These are phyloP conservation scores for Penicillium macrosclerotiorum DNA, from an alignment of 495 filamentous ascomycete species.

Conservation along the genomic window DNA sequence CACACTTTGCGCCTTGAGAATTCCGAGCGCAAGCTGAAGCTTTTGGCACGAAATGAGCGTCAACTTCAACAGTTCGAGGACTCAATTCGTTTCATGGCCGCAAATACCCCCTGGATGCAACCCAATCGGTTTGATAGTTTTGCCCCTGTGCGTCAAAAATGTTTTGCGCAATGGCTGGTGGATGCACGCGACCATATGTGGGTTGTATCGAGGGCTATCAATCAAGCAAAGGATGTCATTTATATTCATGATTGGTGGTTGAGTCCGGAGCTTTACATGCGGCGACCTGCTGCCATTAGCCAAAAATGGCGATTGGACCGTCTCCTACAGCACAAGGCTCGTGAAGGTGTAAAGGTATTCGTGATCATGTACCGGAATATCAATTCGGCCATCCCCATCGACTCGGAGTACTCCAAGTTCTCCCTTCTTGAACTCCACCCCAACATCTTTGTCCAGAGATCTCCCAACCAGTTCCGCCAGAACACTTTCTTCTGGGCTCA, in stretches of 20 bases:
- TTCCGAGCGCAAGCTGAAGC: slow-evolving; percentile 81
- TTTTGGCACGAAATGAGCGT: slow-evolving; percentile 90
- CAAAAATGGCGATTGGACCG: slow-evolving; percentile 98
- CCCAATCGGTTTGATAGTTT: slow-evolving; percentile 89
- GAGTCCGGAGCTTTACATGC: slow-evolving; percentile 94
- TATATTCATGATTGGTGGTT: slow-evolving; percentile 99
- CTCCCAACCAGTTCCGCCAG: slow-evolving; percentile 95
- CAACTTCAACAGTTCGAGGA: slow-evolving; percentile 90
- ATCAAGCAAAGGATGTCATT: slow-evolving; percentile 96
- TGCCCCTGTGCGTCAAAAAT: slow-evolving; percentile 80
- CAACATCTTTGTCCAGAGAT: slow-evolving; percentile 93
- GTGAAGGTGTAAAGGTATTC: slow-evolving; percentile 95
- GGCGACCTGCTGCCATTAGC: slow-evolving; percentile 90
- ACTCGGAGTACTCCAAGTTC: slow-evolving; percentile 98
- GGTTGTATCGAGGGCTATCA: slow-evolving; percentile 96
- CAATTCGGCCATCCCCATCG: slow-evolving; percentile 95
- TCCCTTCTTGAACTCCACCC: slow-evolving; percentile 93
- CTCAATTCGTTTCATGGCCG: slow-evolving; percentile 81
- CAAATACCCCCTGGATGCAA: slow-evolving; percentile 75
- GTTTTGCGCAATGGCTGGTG: slow-evolving; percentile 95
- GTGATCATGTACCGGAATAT: slow-evolving; percentile 99
- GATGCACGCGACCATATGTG: slow-evolving; percentile 99
- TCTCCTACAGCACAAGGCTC: slow-evolving; percentile 88
- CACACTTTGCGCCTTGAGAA: slow-evolving; percentile 82
- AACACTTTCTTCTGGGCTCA: slow-evolving; percentile 99